Conservation (phyloP, 306 rosid species). For the Acacia crassicarpa region DNA sequence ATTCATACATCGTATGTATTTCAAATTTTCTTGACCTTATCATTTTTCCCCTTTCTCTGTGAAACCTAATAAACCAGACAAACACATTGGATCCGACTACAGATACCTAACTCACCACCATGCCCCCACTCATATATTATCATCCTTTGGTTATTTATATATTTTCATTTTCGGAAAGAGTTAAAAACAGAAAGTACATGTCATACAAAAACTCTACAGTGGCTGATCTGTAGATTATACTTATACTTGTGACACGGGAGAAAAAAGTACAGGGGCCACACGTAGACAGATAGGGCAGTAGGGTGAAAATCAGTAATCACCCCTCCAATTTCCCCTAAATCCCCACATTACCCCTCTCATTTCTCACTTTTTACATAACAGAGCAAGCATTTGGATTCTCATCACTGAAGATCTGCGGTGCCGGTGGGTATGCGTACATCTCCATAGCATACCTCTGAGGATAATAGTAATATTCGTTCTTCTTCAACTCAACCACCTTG, state of each 20-base stretch:
- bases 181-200: constrained; percentile 28
- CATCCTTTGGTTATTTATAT: constrained; percentile 18
- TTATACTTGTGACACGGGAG: constrained; percentile 21
- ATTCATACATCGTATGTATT: background rate
- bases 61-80: constrained; percentile 15
- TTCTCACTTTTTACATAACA: constrained; percentile 41
- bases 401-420: constrained; percentile 87
- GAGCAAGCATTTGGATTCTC: constrained; percentile 84
- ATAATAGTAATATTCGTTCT: constrained; percentile 43
- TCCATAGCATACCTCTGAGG: constrained; percentile 59
- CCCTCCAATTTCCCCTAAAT: background rate
- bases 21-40: background rate
- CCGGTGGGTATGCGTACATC: constrained; percentile 53
- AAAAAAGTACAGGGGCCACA: constrained; percentile 41
- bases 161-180: constrained; percentile 21
- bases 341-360: constrained; percentile 22
- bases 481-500: constrained; percentile 54
- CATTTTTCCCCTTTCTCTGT: background rate
- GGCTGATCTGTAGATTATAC: constrained; percentile 47
- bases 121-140: background rate
- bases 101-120: too few relatives aligned
- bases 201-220: constrained; percentile 56
- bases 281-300: constrained; percentile 23
- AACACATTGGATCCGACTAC: too few relatives aligned
- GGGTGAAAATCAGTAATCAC: background rate